These are phyloP conservation scores for Lactarius quietus DNA, from an alignment of 768 basidiomycete species.

Conservation along the genomic window DNA sequence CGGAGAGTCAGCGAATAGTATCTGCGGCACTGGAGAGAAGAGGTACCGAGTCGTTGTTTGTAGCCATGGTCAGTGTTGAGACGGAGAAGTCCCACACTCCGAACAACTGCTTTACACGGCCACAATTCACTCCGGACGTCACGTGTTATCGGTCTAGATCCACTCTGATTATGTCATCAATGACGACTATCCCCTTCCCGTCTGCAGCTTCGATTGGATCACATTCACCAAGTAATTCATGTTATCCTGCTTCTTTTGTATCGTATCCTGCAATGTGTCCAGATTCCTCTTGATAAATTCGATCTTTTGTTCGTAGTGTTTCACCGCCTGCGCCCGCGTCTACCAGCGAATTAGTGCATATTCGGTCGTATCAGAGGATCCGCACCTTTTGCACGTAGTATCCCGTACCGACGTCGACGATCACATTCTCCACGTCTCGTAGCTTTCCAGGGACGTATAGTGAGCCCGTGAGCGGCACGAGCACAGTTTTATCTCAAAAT, in stretches of 20 bases:
- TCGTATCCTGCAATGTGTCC: conserved; percentile 82
- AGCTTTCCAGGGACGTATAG: conserved; percentile 94
- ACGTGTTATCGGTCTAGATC: background rate
- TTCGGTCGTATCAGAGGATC: background rate
- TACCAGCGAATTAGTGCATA: conserved; percentile 33
- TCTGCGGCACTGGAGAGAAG: too few species aligned
- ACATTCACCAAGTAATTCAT: conserved; percentile 68
- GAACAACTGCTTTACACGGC: background rate
- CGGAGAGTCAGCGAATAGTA: background rate
- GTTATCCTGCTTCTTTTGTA: conserved; percentile 89
- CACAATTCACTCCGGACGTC: background rate
- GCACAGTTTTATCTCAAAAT: conserved; percentile 87
- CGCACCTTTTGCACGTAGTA: conserved; percentile 92
- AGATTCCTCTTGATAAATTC: conserved; percentile 80
- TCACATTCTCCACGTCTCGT: conserved; percentile 76
- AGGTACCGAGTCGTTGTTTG: background rate
- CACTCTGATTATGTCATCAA: background rate
- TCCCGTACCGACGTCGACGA: conserved; percentile 94
- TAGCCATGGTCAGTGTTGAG: background rate
- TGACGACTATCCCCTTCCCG: background rate
- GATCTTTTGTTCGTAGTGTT: conserved; percentile 79
- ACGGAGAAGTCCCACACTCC: background rate
- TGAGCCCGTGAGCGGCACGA: conserved; percentile 92
- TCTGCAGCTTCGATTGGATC: conserved; percentile 60
- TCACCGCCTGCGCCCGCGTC: conserved; percentile 76